Evolutionary conservation across 805 yeast species (phyloP).

Genomic region (Cyberlindnera amylophila): DNA sequence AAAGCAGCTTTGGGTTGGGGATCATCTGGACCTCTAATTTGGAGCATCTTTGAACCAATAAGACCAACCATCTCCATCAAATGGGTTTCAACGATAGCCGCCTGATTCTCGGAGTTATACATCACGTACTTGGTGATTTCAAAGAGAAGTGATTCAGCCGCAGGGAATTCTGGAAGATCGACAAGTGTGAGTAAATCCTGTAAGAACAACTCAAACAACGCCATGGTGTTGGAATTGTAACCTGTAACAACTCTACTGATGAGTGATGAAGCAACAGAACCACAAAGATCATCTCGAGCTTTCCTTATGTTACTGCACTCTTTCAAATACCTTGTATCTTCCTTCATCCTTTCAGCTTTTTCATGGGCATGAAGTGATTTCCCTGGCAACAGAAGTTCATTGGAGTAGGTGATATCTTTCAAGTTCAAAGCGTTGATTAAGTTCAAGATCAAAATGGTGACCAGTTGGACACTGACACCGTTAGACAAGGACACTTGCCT

Average conservation of each 20-base stretch:
- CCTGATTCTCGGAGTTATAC: conserved; percentile 32
- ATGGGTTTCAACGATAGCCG: conserved; percentile 43
- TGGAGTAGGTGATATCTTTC: conserved; percentile 12
- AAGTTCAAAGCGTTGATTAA: conserved; percentile 39
- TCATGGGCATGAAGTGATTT: conserved; percentile 12
- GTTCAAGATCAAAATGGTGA: conserved; percentile 42
- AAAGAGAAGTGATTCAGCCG: conserved; percentile 46
- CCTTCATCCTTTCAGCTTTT: conserved; percentile 11
- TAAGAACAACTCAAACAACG: conserved; percentile 47
- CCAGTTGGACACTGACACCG: conserved; percentile 47
- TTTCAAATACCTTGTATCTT: conserved; percentile 10
- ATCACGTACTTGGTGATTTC: conserved; percentile 44
- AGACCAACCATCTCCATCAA: conserved; percentile 59
- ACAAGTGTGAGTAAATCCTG: conserved; percentile 54
- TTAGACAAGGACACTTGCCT: conserved; percentile 40
- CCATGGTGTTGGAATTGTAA: conserved; percentile 32
- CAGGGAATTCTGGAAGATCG: conserved; percentile 58
- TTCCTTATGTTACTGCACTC: background rate
- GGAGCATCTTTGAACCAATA: conserved; percentile 49
- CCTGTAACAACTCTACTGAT: conserved; percentile 27
- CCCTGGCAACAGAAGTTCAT: conserved; percentile 11
- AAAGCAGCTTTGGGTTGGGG: background rate
- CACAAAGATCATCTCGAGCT: conserved; percentile 12
- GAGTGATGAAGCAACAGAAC: conserved; percentile 16
- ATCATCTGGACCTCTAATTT: conserved; percentile 29